Conservation (phyloP, 768 basidiomycete species). For the Leccinum variicolor region DNA sequence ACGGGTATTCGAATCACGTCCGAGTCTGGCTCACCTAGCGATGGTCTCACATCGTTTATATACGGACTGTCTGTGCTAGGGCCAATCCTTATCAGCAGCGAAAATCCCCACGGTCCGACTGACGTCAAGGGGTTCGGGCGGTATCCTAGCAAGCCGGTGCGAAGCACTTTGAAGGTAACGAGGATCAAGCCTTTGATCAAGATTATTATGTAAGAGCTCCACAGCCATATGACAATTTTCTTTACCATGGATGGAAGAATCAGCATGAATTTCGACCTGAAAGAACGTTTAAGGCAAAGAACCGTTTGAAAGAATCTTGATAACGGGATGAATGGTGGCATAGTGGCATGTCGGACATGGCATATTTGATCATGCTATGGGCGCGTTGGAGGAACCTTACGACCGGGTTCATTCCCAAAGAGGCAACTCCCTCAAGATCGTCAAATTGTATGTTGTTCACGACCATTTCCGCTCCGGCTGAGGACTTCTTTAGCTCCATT, state of each 20-base stretch:
- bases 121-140: constrained; percentile 31
- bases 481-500: not conserved
- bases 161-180: constrained; percentile 9
- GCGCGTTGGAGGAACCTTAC: not conserved
- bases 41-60: constrained; percentile 20
- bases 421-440: constrained; percentile 16
- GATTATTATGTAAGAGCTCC: constrained; percentile 10
- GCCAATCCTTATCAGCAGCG: constrained; percentile 3
- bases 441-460: constrained; percentile 2
- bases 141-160: not conserved
- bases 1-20: constrained; percentile 9
- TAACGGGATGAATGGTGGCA: not conserved
- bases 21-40: constrained; percentile 1
- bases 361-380: not conserved
- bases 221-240: not conserved
- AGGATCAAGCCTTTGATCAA: not conserved
- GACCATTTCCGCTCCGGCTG: constrained; percentile 15
- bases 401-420: constrained; percentile 1
- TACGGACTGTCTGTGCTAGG: constrained; percentile 4
- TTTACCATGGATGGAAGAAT: constrained; percentile 2
- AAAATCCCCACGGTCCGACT: constrained; percentile 1
- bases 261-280: not conserved
- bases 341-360: not conserved
- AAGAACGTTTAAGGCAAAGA: not conserved
- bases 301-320: not conserved